phyloP scores from a whole-genome alignment of 1,284 basidiomycete genomes.

The Ustilago bromivora region DNA sequence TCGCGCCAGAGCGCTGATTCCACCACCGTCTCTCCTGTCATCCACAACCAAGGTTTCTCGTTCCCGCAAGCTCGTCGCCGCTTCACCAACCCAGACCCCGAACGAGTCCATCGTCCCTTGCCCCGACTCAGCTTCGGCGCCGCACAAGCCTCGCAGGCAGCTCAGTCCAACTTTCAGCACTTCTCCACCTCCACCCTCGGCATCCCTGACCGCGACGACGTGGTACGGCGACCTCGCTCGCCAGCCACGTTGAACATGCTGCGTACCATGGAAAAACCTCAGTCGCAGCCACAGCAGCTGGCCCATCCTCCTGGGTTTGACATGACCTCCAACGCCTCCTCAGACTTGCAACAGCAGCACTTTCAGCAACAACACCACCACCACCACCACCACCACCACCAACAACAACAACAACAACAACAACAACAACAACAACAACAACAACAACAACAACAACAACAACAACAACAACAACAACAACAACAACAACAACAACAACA shows the following conservation, averaged over 20 bases:
- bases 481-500: conserved; percentile 18
- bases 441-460: conserved; percentile 20
- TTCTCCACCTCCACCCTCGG: conserved; percentile 15
- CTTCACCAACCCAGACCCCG: conserved; percentile 38
- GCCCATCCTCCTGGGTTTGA: conserved; percentile 23
- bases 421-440: conserved; percentile 21
- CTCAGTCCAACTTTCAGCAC: conserved; percentile 18
- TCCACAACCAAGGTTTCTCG: conserved; percentile 19
- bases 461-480: conserved; percentile 26
- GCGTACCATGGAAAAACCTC: conserved; percentile 26
- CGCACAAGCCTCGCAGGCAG: conserved; percentile 13
- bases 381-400: background rate
- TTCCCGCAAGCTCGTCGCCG: conserved; percentile 26
- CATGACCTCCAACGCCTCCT: conserved; percentile 11
- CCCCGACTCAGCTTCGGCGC: conserved; percentile 41
- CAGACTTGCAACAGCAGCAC: conserved; percentile 34
- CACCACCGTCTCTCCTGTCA: conserved; percentile 22
- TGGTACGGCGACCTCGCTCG: conserved; percentile 36
- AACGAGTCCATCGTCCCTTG: conserved; percentile 13
- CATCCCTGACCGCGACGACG: conserved; percentile 22
- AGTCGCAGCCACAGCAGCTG: conserved; percentile 31
- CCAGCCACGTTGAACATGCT: conserved; percentile 28
- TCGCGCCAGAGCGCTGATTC: conserved; percentile 28
- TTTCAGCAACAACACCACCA: conserved; percentile 13
- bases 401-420: conserved; percentile 29